These are phyloP conservation scores for Cicer bijugum DNA, from an alignment of 306 rosid genomes.

Conservation along the genomic window DNA sequence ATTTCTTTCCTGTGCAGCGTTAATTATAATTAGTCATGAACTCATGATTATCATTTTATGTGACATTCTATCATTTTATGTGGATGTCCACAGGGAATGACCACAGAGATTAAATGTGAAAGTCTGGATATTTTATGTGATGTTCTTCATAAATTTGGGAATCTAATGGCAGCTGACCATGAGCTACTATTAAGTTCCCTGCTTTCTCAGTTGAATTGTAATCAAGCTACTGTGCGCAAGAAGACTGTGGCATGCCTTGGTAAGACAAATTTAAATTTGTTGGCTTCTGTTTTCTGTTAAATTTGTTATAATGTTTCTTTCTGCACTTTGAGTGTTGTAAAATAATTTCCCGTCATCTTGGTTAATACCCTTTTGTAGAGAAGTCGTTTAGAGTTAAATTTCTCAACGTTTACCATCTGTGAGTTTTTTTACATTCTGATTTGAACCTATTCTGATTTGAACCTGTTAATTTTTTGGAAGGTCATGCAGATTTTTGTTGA, in stretches of 20 bases:
- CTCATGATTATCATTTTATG: conserved; percentile 13
- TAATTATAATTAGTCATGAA: background rate
- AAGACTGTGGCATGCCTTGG: conserved; percentile 91
- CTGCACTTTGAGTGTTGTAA: conserved; percentile 21
- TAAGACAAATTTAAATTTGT: conserved; percentile 45
- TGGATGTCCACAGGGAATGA: conserved; percentile 59
- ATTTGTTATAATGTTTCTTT: background rate
- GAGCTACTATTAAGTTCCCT: conserved; percentile 75
- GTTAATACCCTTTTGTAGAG: conserved; percentile 22
- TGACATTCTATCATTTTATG: conserved; percentile 12
- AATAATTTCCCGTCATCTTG: background rate
- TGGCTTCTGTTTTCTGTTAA: background rate
- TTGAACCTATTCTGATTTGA: conserved; percentile 10
- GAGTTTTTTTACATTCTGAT: conserved; percentile 17
- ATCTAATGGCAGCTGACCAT: conserved; percentile 77
- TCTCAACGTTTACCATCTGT: background rate
- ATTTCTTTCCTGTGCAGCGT: background rate
- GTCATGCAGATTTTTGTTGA: background rate
- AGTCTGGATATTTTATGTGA: conserved; percentile 89
- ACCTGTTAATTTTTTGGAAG: conserved; percentile 31
- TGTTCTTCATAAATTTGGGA: conserved; percentile 89
- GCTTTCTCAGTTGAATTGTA: conserved; percentile 83
- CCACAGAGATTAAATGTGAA: conserved; percentile 90
- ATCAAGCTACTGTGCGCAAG: conserved; percentile 90
- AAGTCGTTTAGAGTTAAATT: conserved; percentile 19